Evolutionary conservation across 2,329 filamentous ascomycete species (phyloP).

Genomic region (Talaromyces sp.): DNA sequence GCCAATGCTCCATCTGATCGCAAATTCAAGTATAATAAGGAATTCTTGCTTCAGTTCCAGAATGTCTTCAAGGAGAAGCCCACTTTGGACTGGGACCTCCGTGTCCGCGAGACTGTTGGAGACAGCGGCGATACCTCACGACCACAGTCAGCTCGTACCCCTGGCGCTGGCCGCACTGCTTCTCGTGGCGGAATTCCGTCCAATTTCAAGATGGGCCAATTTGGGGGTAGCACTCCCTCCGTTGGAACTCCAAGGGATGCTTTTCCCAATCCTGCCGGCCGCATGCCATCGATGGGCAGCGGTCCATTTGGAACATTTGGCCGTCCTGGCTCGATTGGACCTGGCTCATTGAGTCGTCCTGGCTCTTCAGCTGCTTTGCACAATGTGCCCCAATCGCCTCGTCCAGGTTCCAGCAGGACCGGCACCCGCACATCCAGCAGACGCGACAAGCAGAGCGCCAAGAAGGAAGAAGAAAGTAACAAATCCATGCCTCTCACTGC

Average conservation of each 20-base stretch:
- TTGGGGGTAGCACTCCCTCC: slow-evolving; percentile 64
- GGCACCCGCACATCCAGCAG: slow-evolving; percentile 47
- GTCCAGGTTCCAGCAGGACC: slow-evolving; percentile 59
- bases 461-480: slow-evolving; percentile 63
- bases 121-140: slow-evolving; percentile 64
- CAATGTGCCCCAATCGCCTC: slow-evolving; percentile 65
- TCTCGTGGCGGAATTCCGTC: slow-evolving; percentile 51
- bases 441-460: slow-evolving; percentile 46
- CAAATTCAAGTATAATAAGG: slow-evolving; percentile 93
- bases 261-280: slow-evolving; percentile 57
- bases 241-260: slow-evolving; percentile 68
- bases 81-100: slow-evolving; percentile 84
- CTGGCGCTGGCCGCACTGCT: slow-evolving; percentile 47
- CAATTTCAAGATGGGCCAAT: slow-evolving; percentile 65
- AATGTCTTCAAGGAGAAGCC: slow-evolving; percentile 95
- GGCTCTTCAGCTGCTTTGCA: slow-evolving; percentile 49
- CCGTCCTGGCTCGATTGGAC: slow-evolving; percentile 60
- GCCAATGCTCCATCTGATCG: slow-evolving; percentile 61
- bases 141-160: slow-evolving; percentile 50
- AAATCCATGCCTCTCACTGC: slow-evolving; percentile 90
- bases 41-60: slow-evolving; percentile 95
- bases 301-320: slow-evolving; percentile 58
- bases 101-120: slow-evolving; percentile 78
- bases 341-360: slow-evolving; percentile 60
- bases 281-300: slow-evolving; percentile 33